A percentile compares a stretch with the other conserved stretches of the same genome.
Evolutionary conservation across 805 yeast genomes (phyloP).

Genomic region (Yamadazyma laniorum): DNA sequence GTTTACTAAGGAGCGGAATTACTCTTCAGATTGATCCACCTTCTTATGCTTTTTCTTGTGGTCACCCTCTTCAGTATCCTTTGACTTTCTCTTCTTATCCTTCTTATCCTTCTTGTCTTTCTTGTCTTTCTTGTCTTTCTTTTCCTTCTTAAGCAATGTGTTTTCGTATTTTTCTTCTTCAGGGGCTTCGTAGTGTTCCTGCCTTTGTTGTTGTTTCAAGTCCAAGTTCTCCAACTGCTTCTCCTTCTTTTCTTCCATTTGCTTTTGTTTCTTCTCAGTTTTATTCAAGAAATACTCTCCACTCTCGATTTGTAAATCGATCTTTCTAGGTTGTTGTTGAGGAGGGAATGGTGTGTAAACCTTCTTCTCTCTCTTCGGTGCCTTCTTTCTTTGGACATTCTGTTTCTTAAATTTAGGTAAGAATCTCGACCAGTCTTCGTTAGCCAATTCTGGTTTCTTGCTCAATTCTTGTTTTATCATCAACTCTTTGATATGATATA

Average conservation of each 20-base stretch:
- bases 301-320: slow-evolving; percentile 94
- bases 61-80: too few relatives aligned
- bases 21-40: too few relatives aligned
- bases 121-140: slow-evolving; percentile 14
- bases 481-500: slow-evolving; percentile 92
- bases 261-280: slow-evolving; percentile 71
- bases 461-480: slow-evolving; percentile 97
- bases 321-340: slow-evolving; percentile 92
- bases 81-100: slow-evolving; percentile 26
- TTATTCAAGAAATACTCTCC: slow-evolving; percentile 96
- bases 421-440: slow-evolving; percentile 96
- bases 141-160: slow-evolving; percentile 26
- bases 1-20: too few relatives aligned
- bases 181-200: slow-evolving; percentile 82
- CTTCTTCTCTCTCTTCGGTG: slow-evolving; percentile 64
- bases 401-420: slow-evolving; percentile 95
- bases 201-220: slow-evolving; percentile 65
- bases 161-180: slow-evolving; percentile 62
- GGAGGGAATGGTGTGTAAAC: slow-evolving; percentile 99
- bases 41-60: too few relatives aligned
- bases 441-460: slow-evolving; percentile 90
- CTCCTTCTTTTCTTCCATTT: slow-evolving; percentile 72
- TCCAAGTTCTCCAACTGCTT: slow-evolving; percentile 71
- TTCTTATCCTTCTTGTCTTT: slow-evolving; percentile 19
- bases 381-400: slow-evolving; percentile 91